phyloP scores from a whole-genome alignment of 371 early-diverging fungal genomes.

The Mucor saturninus region DNA sequence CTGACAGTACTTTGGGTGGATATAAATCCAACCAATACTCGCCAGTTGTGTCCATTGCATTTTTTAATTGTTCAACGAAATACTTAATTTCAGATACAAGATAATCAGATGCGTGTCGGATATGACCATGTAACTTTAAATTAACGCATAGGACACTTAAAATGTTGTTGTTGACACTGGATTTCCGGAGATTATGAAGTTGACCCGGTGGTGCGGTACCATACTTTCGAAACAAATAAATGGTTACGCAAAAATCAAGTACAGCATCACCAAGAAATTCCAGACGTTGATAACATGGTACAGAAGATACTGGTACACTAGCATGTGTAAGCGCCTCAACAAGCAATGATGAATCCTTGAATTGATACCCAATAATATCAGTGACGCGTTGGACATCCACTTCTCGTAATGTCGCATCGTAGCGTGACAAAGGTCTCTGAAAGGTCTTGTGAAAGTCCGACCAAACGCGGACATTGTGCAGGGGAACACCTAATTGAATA shows the following conservation, averaged over 20 bases:
- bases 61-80: slow-evolving; percentile 27
- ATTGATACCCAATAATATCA: slow-evolving; percentile 70
- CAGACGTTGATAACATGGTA: slow-evolving; percentile 84
- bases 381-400: slow-evolving; percentile 46
- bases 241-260: slow-evolving; percentile 80
- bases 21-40: slow-evolving; percentile 67
- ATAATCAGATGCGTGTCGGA: slow-evolving; percentile 63
- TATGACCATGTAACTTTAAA: slow-evolving; percentile 64
- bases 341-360: slow-evolving; percentile 65
- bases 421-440: background rate
- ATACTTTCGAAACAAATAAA: slow-evolving; percentile 67
- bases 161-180: slow-evolving; percentile 83
- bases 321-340: slow-evolving; percentile 89
- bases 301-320: slow-evolving; percentile 55
- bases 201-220: slow-evolving; percentile 63
- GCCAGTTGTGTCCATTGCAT: slow-evolving; percentile 30
- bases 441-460: slow-evolving; percentile 40
- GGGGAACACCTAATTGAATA: slow-evolving; percentile 52
- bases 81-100: slow-evolving; percentile 50
- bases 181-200: slow-evolving; percentile 74
- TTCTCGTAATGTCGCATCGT: slow-evolving; percentile 2
- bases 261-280: slow-evolving; percentile 92
- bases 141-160: slow-evolving; percentile 70
- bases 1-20: slow-evolving; percentile 87
- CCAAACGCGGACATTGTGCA: slow-evolving; percentile 54